Evolutionary conservation across 768 basidiomycete genomes (phyloP).

Genomic region (Boletus sp.): DNA sequence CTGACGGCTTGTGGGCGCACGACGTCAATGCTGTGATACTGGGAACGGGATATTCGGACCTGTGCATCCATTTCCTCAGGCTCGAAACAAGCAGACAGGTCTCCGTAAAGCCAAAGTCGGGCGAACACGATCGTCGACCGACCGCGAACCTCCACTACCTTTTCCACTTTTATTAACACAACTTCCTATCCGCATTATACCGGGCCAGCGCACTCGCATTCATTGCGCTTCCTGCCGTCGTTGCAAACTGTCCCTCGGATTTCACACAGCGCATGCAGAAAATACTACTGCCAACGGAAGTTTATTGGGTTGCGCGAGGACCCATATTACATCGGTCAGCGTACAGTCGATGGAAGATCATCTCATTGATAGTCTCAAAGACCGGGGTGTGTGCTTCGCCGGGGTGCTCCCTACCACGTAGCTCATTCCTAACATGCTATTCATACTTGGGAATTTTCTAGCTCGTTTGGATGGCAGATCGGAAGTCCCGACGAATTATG

Average conservation of each 20-base stretch:
- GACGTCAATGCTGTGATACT: slow-evolving; percentile 38
- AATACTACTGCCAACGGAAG: slow-evolving; percentile 43
- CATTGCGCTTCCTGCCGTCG: slow-evolving; percentile 43
- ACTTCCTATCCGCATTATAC: slow-evolving; percentile 45
- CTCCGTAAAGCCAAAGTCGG: slow-evolving; percentile 17
- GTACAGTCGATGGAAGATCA: slow-evolving; percentile 37
- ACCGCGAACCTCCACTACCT: slow-evolving; percentile 53
- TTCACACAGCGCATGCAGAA: slow-evolving; percentile 48
- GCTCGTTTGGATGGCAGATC: too few species aligned
- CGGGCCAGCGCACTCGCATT: slow-evolving; percentile 48
- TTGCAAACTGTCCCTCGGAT: slow-evolving; percentile 49
- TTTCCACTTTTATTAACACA: slow-evolving; percentile 50
- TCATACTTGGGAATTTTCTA: too few species aligned
- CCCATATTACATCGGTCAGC: slow-evolving; percentile 49
- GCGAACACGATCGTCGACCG: slow-evolving; percentile 25
- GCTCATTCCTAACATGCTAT: too few species aligned
- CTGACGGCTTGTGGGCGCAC: too few species aligned
- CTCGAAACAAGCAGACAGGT: slow-evolving; percentile 22
- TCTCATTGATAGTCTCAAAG: slow-evolving; percentile 11
- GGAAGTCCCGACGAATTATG: too few species aligned
- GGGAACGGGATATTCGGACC: slow-evolving; percentile 51
- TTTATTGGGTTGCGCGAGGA: slow-evolving; percentile 44
- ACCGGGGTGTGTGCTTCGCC: neutral
- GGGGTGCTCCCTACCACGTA: too few species aligned
- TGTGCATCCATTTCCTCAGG: slow-evolving; percentile 48